Evolutionary conservation across 108 stramenopile genomes (phyloP), one percentile per base, ranked within the genome.

Genomic region (Pinguiococcus pyrenoidosus): DNA sequence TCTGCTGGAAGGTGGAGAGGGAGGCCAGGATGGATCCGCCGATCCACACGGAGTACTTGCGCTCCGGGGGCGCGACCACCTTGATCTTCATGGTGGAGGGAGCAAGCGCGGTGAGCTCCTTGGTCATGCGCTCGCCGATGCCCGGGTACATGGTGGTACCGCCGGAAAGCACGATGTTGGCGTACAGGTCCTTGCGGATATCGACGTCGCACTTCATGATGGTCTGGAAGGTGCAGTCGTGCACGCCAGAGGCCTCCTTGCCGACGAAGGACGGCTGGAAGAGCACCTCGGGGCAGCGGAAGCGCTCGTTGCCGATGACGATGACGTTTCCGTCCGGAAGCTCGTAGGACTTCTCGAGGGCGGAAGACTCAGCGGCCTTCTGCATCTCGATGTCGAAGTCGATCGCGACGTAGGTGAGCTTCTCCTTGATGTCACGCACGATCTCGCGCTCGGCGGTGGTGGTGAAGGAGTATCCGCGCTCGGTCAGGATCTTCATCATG

Each of bases 141-240:
- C 68, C 62, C 14, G 73, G 60, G 46, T 77, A 66, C 25, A 81
- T 51, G 20, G 81, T 78, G 24, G 72, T 59, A 1, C 68, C 80
- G 25, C 84, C 84, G 2, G 69, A 64, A 46, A 86, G 63, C 30
- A 81, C 46, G 32, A 86, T 80, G 52, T 75, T 78, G 32, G 54
- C 53, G 9, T 67, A 62, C 13, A 86, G 65, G 33, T 86, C 84
- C 63, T 81, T 86, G 44, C 84, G 78, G 46, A 68, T 59, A 46
- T 81, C 80, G 22, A 71, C 80, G 46, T 86, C 84, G 27, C 74
- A 69, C 37, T 80, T 63, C 21, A 67, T 51, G 1, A 87, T 68
- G 18, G 82, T 82, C 48, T 67, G 49, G 22, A 77, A 68, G 27
- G 83, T 62, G 32, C 81, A 45, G 48, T 79, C 33, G 40, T 80